Conservation (phyloP, 2,329 filamentous ascomycete species). For the Sporothrix mexicana region DNA sequence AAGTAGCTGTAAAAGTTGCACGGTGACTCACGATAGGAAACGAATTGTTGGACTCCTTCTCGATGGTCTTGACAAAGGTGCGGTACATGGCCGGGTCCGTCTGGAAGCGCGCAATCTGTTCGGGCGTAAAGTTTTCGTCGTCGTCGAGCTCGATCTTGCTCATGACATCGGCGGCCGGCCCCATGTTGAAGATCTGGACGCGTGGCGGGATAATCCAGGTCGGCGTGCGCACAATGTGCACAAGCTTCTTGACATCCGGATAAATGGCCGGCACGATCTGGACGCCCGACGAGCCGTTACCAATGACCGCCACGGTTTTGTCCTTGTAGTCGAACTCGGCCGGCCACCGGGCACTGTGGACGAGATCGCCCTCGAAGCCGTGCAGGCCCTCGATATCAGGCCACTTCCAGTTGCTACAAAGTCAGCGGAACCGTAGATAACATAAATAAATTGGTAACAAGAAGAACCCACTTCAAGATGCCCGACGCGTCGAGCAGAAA, state of each 20-base stretch:
- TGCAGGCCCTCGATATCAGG: slow-evolving; percentile 56
- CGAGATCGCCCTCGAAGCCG: slow-evolving; percentile 54
- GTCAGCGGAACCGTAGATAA: neutral
- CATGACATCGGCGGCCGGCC: slow-evolving; percentile 48
- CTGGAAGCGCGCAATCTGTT: slow-evolving; percentile 56
- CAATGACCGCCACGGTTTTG: slow-evolving; percentile 62
- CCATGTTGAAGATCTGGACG: slow-evolving; percentile 47
- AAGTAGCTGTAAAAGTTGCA: neutral
- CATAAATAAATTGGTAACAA: neutral
- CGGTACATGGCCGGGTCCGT: slow-evolving; percentile 54
- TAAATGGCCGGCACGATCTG: slow-evolving; percentile 60
- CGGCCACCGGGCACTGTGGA: slow-evolving; percentile 63
- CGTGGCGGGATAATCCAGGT: slow-evolving; percentile 51
- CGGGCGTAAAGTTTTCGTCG: slow-evolving; percentile 50
- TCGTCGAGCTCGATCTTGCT: slow-evolving; percentile 50
- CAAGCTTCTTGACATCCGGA: slow-evolving; percentile 47
- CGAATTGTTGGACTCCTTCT: slow-evolving; percentile 52
- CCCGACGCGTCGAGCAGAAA: slow-evolving; percentile 59
- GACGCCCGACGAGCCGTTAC: slow-evolving; percentile 61
- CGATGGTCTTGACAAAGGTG: slow-evolving; percentile 54
- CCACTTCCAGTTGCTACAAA: slow-evolving; percentile 57
- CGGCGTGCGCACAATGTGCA: slow-evolving; percentile 50
- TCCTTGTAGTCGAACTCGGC: slow-evolving; percentile 54
- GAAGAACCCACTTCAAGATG: slow-evolving; percentile 56
- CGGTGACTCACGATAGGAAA: slow-evolving; percentile 49